A percentile compares a stretch with the other conserved stretches of the same genome.
Evolutionary conservation across 1,284 basidiomycete species (phyloP).

Genomic region (Tilletia indica): DNA sequence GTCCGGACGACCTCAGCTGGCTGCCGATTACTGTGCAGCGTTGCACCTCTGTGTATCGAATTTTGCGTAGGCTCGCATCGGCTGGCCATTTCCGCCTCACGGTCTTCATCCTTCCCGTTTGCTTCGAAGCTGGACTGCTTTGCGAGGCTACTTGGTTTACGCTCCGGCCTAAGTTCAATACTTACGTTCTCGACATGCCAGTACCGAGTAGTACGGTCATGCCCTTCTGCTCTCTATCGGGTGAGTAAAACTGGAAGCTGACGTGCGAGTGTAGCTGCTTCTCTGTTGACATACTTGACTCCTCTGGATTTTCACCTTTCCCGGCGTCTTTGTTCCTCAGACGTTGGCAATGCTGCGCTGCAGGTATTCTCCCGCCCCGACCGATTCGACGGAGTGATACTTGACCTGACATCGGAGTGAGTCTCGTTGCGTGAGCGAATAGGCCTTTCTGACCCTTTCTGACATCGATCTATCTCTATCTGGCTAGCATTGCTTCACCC

Average conservation of each 20-base stretch:
- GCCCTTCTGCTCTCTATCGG: constrained; percentile 7
- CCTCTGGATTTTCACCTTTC: neutral
- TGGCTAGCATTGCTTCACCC: neutral
- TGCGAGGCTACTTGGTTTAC: neutral
- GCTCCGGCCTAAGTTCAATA: neutral
- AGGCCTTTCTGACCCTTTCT: neutral
- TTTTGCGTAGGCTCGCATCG: neutral
- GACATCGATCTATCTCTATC: neutral
- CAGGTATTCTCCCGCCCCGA: constrained; percentile 8
- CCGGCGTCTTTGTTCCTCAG: neutral
- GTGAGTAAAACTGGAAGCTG: neutral
- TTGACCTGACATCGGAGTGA: constrained; percentile 9
- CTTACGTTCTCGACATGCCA: neutral
- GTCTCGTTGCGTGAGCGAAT: neutral
- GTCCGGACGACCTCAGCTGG: neutral
- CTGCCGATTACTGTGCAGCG: neutral
- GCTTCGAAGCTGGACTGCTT: constrained; percentile 8
- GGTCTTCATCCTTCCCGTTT: neutral
- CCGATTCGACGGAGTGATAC: neutral
- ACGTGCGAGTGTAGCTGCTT: neutral
- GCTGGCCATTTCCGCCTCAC: constrained; percentile 2
- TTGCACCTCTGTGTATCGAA: neutral
- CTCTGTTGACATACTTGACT: neutral
- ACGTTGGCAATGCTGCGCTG: constrained; percentile 5
- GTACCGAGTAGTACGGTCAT: neutral